These are phyloP conservation scores for Stemphylium lycopersici DNA, from an alignment of 2,329 filamentous ascomycete species.

Conservation along the genomic window DNA sequence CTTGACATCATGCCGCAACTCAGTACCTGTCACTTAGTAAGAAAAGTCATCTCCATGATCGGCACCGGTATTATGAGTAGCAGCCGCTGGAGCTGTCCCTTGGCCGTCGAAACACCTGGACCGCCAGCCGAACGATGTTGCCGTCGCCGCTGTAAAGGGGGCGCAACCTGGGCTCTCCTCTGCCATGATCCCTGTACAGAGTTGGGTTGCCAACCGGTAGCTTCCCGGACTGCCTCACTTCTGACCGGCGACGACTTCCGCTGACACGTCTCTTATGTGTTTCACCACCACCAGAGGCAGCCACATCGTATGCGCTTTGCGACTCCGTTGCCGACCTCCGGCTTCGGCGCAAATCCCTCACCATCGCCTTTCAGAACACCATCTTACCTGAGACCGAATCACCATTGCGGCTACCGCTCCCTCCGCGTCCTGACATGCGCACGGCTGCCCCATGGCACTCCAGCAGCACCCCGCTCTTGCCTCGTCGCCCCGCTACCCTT, in stretches of 20 bases:
- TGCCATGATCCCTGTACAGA: neutral
- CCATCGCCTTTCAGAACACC: neutral
- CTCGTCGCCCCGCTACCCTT: neutral
- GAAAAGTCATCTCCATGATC: neutral
- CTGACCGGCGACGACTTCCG: neutral
- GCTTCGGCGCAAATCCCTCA: neutral
- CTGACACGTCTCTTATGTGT: slow-evolving; percentile 12
- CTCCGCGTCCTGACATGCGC: slow-evolving; percentile 11
- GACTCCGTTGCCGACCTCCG: neutral
- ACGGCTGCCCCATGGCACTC: slow-evolving; percentile 10
- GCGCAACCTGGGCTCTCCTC: neutral
- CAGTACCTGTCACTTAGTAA: no score
- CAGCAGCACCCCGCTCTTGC: slow-evolving; percentile 3
- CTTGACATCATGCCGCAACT: slow-evolving; percentile 10
- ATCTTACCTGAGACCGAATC: slow-evolving; percentile 9
- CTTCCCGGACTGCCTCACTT: slow-evolving; percentile 11
- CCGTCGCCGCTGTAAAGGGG: slow-evolving; percentile 2
- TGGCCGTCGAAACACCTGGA: neutral
- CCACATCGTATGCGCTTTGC: slow-evolving; percentile 1
- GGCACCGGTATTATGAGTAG: neutral
- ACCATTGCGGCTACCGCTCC: slow-evolving; percentile 3
- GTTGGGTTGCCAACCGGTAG: neutral
- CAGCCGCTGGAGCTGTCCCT: neutral
- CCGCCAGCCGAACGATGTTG: slow-evolving; percentile 5
- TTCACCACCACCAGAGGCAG: slow-evolving; percentile 18